Evolutionary conservation across 2,329 filamentous ascomycete species (phyloP), one percentile per base, ranked within the genome.

Genomic region (Cercospora janseana): DNA sequence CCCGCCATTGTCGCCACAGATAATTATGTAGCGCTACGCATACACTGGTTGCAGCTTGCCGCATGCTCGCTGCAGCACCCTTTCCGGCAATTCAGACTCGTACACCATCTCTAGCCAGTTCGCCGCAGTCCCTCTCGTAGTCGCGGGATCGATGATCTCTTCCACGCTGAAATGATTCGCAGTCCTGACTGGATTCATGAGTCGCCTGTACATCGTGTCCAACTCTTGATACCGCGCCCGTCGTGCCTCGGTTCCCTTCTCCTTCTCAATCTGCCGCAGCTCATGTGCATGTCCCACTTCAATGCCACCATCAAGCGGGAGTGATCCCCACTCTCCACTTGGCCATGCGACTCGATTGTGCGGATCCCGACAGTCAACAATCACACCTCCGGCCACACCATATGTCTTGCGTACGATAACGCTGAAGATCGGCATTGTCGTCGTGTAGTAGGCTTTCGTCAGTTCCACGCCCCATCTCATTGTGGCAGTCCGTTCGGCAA

Each of bases 131-230:
- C 65, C 63, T 43, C 81, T 71, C 3, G 81, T 85, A 51, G 75
- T 71, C 24, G 78, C 79, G 4, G 81, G 81, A 66, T 85, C 81
- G 31, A 85, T 78, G 37, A 85, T 83, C 63, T 85, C 81, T 65
- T 84, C 80, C 0, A 84, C 72, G 0, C 79, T 79, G 65, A 85
- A 85, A 8, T 76, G 74, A 66, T 83, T 83, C 9, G 82, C 81
- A 3, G 80, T 83, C 12, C 81, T 69, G 1, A 85, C 79, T 0
- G 81, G 82, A 56, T 83, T 85, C 79, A 84, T 83, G 55, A 85
- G 60, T 16, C 80, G 70, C 27, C 72, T 67, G 62, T 85, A 85
- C 63, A 82, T 79, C 18, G 78, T 74, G 35, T 83, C 78, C 24
- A 85, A 57, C 59, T 82, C 77, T 31, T 72, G 70, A 56, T 83